These are phyloP conservation scores for Debaryomycetaceae sp. DNA, from an alignment of 1,139 yeast species.

Conservation along the genomic window DNA sequence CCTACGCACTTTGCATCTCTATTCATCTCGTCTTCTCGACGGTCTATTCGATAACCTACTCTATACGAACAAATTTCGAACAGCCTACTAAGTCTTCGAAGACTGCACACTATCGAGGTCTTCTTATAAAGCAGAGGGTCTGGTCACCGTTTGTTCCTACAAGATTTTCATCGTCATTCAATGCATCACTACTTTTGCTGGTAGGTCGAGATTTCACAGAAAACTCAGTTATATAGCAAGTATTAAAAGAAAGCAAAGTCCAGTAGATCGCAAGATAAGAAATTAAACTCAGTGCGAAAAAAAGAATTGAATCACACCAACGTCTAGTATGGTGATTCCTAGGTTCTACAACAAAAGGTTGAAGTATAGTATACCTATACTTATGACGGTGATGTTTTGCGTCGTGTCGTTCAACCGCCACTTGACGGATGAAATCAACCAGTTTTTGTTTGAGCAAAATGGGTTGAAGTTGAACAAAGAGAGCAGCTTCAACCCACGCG, in stretches of 20 bases:
- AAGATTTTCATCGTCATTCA: too few relatives aligned
- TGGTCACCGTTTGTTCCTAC: not conserved
- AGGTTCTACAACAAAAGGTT: constrained; percentile 18
- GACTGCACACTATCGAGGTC: not conserved
- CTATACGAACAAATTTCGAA: not conserved
- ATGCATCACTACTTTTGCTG: too few relatives aligned
- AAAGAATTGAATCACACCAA: too few relatives aligned
- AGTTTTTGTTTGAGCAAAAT: constrained; percentile 18
- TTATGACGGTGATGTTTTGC: constrained; percentile 13
- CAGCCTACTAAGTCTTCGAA: not conserved
- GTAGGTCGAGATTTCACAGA: too few relatives aligned
- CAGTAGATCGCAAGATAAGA: too few relatives aligned
- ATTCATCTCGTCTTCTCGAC: not conserved
- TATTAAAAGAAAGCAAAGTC: too few relatives aligned
- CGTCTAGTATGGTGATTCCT: constrained; percentile 11
- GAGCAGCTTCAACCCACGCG: constrained; percentile 28
- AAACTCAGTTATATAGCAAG: too few relatives aligned
- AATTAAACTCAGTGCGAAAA: too few relatives aligned
- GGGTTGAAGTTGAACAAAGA: constrained; percentile 22
- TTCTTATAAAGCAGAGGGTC: not conserved
- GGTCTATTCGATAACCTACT: not conserved
- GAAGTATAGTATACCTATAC: constrained; percentile 15
- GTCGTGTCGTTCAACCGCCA: constrained; percentile 12
- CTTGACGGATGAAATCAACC: constrained; percentile 16
- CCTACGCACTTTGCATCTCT: not conserved